Conservation (phyloP, 163 green algal genomes). For the Scenedesmus sp. region DNA sequence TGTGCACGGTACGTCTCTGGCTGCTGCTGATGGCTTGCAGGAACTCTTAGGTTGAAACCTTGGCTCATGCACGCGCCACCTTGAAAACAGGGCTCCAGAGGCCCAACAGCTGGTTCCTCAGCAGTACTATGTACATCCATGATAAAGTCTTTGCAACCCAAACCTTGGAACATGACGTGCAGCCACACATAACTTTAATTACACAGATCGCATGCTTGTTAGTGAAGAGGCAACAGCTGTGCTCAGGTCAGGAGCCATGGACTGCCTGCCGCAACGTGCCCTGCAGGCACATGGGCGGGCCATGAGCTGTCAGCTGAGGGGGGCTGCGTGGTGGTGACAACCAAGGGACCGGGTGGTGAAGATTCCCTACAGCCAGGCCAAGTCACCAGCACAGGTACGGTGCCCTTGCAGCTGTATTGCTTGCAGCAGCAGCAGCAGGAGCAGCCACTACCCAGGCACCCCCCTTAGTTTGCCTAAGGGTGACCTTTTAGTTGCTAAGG, state of each 20-base stretch:
- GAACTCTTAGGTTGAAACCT: neutral
- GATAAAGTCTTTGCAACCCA: no score
- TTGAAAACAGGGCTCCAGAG: no score
- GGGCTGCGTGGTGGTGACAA: slow-evolving; percentile 45
- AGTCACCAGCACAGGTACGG: slow-evolving; percentile 63
- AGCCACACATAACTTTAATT: no score
- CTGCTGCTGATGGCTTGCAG: neutral
- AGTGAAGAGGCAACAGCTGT: neutral
- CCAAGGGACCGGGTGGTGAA: neutral
- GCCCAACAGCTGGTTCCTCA: no score
- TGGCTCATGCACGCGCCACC: neutral
- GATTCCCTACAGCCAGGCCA: slow-evolving; percentile 71
- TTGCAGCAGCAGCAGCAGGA: neutral
- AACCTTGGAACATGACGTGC: no score
- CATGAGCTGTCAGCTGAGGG: slow-evolving; percentile 66
- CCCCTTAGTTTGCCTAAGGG: no score
- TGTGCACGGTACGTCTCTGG: slow-evolving; percentile 73
- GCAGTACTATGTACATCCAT: no score
- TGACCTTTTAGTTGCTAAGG: no score
- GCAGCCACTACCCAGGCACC: no score
- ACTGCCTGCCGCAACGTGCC: neutral
- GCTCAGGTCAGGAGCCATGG: no score
- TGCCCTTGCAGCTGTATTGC: neutral
- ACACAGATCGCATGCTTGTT: no score
- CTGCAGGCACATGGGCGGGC: slow-evolving; percentile 74